Evolutionary conservation across 176 grass and related monocot genomes (phyloP), one percentile per base, ranked within the genome.

Genomic region (Avena eriantha): DNA sequence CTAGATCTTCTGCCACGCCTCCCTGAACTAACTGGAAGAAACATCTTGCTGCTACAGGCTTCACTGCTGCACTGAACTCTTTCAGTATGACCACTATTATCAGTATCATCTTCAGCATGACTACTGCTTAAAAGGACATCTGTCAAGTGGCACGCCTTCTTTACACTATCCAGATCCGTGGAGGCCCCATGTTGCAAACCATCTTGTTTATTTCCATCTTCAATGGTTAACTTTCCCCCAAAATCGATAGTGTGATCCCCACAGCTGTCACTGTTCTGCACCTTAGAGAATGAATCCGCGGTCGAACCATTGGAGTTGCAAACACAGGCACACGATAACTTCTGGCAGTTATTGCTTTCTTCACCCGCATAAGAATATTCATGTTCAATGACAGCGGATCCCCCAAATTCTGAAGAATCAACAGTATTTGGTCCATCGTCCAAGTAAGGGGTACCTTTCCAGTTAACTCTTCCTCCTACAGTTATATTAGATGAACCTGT

Each of bases 51-150:
- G 47, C 82, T 90, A 57, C 84, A 90, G 8, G 82, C 81, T 73
- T 94, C 78, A 58, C 73, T 84, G 73, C 90, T 85, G 77, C 85
- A 85, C 55, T 90, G 76, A 72, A 84, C 87, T 69, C 77, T 88
- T 60, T 89, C 77, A 60, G 71, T 74, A 82, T 73, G 76, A 45
- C 14, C 80, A 58, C 81, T 29, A 45, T 14, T 77, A 46, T 70
- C 82, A 89, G 90, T 51, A 77, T 78, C 48, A 80, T 89, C 76
- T 85, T 81, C 82, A 82, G 43, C 65, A 80, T 24, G 49, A 78
- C 10, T 76, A 15, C 19, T 29, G 69, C 61, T 82, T 76, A 85
- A 60, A 49, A 36, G 78, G 26, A 64, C 22, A n/a, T 34, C 69
- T 59, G 41, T 60, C 60, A 59, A 53, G 71, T 83, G 73, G 45